Evolutionary conservation across 768 basidiomycete species (phyloP), one percentile per base, ranked within the genome.

Genomic region (Leccinum disarticulatum): DNA sequence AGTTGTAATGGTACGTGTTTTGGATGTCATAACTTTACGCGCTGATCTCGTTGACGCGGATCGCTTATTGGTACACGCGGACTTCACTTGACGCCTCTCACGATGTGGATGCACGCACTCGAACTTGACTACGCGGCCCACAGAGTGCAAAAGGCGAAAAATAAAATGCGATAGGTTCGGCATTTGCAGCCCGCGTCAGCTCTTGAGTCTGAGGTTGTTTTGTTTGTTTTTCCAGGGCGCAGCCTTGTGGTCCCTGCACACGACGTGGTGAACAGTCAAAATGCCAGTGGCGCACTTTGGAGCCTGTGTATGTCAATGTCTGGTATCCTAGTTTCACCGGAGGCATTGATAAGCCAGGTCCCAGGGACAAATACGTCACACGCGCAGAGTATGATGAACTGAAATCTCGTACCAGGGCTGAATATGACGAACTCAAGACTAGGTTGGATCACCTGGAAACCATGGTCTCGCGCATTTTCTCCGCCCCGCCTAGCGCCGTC

Each of bases 71-170:
- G 33, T 48, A 27, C 49, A 22, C 35, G 14, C 49, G 43, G 17
- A 52, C 38, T 36, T 55, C 52, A 15, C 53, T 54, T 56, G 55
- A 55, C 53, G 10, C 57, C 31, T 55, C 56, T 61, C 25, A 15
- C 27, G 8, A 49, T 28, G 36, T 52, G 33, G 15, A 53, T n/a
- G 25, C 36, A 11, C 15, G n/a, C 57, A 54, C 54, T 51, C 38
- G 33, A 27, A 61, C 52, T 41, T 54, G 54, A 58, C 41, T 59
- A 61, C 62, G 47, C 59, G 59, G 47, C 55, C 55, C 46, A 28
- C 68, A 91, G 91, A 92, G 73, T 93, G 91, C 73, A 93, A 93
- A 73, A 77, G 91, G 66, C 82, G 91, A 47, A 93, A 93, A 79
- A 93, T 93, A 74, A 90, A 88, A 70, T 93, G 91, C 73, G 90